These are phyloP conservation scores for Plasmodium chabaudi DNA, from an alignment of 169 alveolate species.

Conservation along the genomic window DNA sequence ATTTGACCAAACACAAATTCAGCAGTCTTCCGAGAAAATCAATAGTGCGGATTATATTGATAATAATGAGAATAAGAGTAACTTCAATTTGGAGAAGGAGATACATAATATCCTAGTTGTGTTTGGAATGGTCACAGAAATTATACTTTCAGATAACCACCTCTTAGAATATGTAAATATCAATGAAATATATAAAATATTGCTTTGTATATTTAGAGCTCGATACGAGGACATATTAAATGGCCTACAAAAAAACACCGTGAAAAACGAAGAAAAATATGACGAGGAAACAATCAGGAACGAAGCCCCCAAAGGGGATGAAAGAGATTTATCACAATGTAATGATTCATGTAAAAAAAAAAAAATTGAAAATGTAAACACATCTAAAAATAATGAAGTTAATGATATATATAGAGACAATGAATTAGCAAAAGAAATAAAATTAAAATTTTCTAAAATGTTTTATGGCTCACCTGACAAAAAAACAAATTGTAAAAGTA, in stretches of 20 bases:
- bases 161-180: slow-evolving; percentile 41
- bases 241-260: background rate
- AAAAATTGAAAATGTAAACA: background rate
- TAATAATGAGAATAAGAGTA: background rate
- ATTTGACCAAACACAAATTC: slow-evolving; percentile 1
- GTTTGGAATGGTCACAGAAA: slow-evolving; percentile 40
- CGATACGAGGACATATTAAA: slow-evolving; percentile 30
- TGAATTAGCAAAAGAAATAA: slow-evolving; percentile 10
- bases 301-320: background rate
- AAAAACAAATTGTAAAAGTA: background rate
- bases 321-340: background rate
- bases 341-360: background rate
- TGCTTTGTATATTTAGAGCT: slow-evolving; percentile 20
- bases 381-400: background rate
- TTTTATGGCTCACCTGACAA: slow-evolving; percentile 12
- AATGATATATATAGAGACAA: background rate
- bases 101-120: slow-evolving; percentile 36
- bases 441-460: slow-evolving; percentile 48
- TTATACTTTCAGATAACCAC: slow-evolving; percentile 40
- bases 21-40: background rate
- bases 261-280: too few species aligned
- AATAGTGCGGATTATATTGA: too few species aligned
- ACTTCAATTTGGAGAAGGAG: slow-evolving; percentile 26
- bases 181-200: slow-evolving; percentile 51
- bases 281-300: background rate